A percentile compares a stretch with the other conserved stretches of the same genome.
These are phyloP conservation scores for Bipolaris cookei DNA, from an alignment of 2,329 filamentous ascomycete genomes.

Conservation along the genomic window DNA sequence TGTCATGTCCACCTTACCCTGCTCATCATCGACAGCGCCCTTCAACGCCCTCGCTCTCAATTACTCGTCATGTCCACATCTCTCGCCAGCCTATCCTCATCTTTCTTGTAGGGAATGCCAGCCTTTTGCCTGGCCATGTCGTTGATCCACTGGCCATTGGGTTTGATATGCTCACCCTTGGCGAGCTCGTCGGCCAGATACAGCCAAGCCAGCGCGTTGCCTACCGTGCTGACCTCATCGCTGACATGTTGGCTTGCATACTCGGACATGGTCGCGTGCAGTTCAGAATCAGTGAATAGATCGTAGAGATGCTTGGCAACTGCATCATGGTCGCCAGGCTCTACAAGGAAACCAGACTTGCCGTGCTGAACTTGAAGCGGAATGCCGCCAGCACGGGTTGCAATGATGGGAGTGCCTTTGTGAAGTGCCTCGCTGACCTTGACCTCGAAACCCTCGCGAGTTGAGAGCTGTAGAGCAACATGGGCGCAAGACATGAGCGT, in stretches of 20 bases:
- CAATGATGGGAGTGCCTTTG: constrained; percentile 79
- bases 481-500: constrained; percentile 74
- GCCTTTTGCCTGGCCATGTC: constrained; percentile 74
- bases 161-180: constrained; percentile 63
- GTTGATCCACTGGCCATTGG: constrained; percentile 72
- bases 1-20: not conserved
- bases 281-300: constrained; percentile 68
- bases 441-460: constrained; percentile 82
- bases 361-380: constrained; percentile 76
- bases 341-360: constrained; percentile 76
- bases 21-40: not conserved
- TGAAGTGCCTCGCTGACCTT: constrained; percentile 85
- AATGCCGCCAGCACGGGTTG: constrained; percentile 77
- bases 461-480: constrained; percentile 79
- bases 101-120: constrained; percentile 62
- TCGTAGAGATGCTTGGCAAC: constrained; percentile 71
- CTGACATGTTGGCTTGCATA: constrained; percentile 72
- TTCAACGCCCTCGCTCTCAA: not conserved
- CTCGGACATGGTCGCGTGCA: constrained; percentile 71
- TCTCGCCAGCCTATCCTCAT: constrained; percentile 66
- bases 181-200: constrained; percentile 74
- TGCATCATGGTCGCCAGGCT: constrained; percentile 70
- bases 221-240: constrained; percentile 82
- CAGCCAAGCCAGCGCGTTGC: constrained; percentile 77
- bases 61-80: constrained; percentile 10